Conservation (phyloP, 768 basidiomycete species). For the Trametes maxima region DNA sequence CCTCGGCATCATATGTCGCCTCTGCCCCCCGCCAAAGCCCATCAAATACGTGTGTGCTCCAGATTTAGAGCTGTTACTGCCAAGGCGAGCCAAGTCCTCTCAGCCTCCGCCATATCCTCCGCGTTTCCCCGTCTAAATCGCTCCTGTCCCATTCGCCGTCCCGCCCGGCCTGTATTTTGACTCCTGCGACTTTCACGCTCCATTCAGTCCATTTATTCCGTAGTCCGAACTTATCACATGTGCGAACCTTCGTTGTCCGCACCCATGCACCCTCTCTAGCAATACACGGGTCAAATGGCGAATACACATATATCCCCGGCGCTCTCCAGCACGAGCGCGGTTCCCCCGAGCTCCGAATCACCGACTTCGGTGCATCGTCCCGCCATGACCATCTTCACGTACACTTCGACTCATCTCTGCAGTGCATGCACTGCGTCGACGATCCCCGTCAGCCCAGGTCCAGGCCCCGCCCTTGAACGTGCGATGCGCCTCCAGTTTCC, state of each 20-base stretch:
- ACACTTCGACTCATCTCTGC: not conserved
- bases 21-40: not conserved
- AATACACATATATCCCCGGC: not conserved
- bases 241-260: not conserved
- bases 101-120: conserved; percentile 13
- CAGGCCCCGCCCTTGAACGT: not conserved
- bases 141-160: not conserved
- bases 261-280: not conserved
- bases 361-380: not conserved
- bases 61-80: conserved; percentile 23
- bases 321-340: not conserved
- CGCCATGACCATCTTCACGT: not conserved
- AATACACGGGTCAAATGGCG: conserved; percentile 2
- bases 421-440: not conserved
- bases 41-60: conserved; percentile 7
- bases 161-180: not conserved
- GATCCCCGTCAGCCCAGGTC: not conserved
- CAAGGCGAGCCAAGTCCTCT: conserved; percentile 24
- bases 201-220: not conserved
- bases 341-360: not conserved
- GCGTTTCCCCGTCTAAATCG: conserved; percentile 15
- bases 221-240: not conserved
- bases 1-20: conserved; percentile 2
- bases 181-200: not conserved
- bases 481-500: not conserved